Base-by-base conservation (phyloP, 2,329 filamentous ascomycete species). In the Xenosphaeropsis pyriputrescens region DNA sequence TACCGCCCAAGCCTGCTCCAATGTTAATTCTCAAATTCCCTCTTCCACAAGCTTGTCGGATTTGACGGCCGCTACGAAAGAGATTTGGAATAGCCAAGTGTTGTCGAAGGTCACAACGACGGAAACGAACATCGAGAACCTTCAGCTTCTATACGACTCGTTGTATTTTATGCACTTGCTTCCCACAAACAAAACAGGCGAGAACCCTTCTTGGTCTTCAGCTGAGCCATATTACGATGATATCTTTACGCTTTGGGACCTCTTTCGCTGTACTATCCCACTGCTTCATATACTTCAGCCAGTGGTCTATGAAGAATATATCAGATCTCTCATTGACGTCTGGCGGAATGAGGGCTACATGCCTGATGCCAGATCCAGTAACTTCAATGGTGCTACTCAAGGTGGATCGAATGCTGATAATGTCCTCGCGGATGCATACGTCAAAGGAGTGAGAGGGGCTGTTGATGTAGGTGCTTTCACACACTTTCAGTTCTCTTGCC, bases 331-430 rank as follows among this genome's bases (percentile, higher is more conserved):
- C 36, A 71, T 85, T 38, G 78, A 83, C 45, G 72, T 79, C 46
- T 84, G 72, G 70, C 61, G 72, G 39, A 58, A 74, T 42, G 73
- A 76, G 5, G 74, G 74, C 4, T 82, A 68, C 46, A 60, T 79
- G 49, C 75, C 76, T 1, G 76, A 81, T 47, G 77, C 65, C 0
- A 69, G 78, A 9, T 80, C 75, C 0, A 79, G 72, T 2, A 76
- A 81, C 54, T 79, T 63, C 58, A 84, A 81, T 43, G 79, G 79
- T 8, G 70, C 72, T 13, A 71, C 73, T 0, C 79, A 84, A 51
- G 79, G 76, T 9, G 79, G 79, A 6, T 78, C 70, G 11, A 83
- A 83, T 48, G 70, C 72, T 4, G 79, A 85, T 51, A 83, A 79
- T 40, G 68, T 85, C 4, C 67, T 85, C 13, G 79, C 79, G 2